Base-by-base conservation (phyloP, 2,329 filamentous ascomycete species). In the Fusarium sp. region DNA sequence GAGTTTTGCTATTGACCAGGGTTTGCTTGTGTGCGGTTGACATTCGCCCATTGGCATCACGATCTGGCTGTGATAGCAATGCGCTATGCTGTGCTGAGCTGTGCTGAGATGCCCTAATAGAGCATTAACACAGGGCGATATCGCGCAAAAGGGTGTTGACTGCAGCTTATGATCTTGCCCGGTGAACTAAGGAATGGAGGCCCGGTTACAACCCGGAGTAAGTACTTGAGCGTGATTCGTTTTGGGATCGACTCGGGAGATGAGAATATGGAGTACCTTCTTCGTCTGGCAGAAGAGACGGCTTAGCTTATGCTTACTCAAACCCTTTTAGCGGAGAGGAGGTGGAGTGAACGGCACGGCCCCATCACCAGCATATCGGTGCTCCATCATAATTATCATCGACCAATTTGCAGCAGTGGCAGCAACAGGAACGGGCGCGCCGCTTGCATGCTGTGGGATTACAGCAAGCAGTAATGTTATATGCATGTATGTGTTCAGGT, bases 301-400 rank as follows among this genome's bases (percentile, higher is more conserved):
- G 62, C 69, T 77, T 76, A 76, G 76, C 75, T 78, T 75, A 77
- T 78, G 75, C 74, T 77, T 78, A 78, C 75, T 75, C 70, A 68
- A 74, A 72, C 69, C 63, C 69, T 70, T 68, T 75, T 72, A 73
- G 71, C 55, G 64, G 74, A 73, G 75, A 70, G 62, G 63, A 70
- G 68, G 77, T 78, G 75, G 77, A 70, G 77, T 70, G 61, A 56
- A 70, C 62, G 67, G 69, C 57, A 66, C 67, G 69, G 67, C 56
- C 72, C 72, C 74, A 62, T 76, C 69, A 70, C 70, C 69, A 74
- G 45, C 52, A 73, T 70, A 60, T 38, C 67, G 56, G 65, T 74
- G 34, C 68, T 72, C 42, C 59, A 73, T 70, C 39, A 74, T 72
- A 30, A 59, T 51, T 51, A 34, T 51, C 65, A 73, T 75, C 52